These are phyloP conservation scores for Chalaropsis thielavioides DNA, from an alignment of 2,329 filamentous ascomycete genomes.

Conservation along the genomic window DNA sequence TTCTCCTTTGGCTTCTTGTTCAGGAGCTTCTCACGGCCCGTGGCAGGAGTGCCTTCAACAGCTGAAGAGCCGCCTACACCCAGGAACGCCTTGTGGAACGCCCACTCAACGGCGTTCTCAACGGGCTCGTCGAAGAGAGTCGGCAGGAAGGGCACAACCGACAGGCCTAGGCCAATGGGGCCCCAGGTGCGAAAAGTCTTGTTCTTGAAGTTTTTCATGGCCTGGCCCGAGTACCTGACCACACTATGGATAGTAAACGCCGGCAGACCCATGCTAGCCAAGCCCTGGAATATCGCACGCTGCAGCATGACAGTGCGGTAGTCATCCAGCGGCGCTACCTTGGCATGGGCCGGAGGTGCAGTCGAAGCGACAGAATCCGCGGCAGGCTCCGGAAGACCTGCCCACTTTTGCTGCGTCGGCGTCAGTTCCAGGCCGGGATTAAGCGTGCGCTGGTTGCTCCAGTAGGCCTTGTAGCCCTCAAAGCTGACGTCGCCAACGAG, in stretches of 20 bases:
- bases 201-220: slow-evolving; percentile 74
- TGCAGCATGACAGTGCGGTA: slow-evolving; percentile 85
- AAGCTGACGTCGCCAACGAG: slow-evolving; percentile 78
- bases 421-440: slow-evolving; percentile 50
- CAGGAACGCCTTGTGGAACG: slow-evolving; percentile 71
- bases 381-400: slow-evolving; percentile 30
- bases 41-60: slow-evolving; percentile 41
- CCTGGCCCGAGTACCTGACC: slow-evolving; percentile 72
- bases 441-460: slow-evolving; percentile 63
- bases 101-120: slow-evolving; percentile 79
- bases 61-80: slow-evolving; percentile 48
- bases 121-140: slow-evolving; percentile 83
- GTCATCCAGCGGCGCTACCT: slow-evolving; percentile 64
- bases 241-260: slow-evolving; percentile 90
- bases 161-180: slow-evolving; percentile 70
- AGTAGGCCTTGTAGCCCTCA: slow-evolving; percentile 91
- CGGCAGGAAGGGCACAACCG: slow-evolving; percentile 70
- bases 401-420: slow-evolving; percentile 33
- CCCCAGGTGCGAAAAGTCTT: slow-evolving; percentile 64
- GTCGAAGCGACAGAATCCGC: slow-evolving; percentile 5
- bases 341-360: slow-evolving; percentile 24
- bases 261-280: slow-evolving; percentile 88
- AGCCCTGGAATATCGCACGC: slow-evolving; percentile 72
- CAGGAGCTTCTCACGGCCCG: slow-evolving; percentile 34
- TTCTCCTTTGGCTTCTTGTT: slow-evolving; percentile 33